Percentiles rank a stretch among this genome's conserved stretches.
phyloP scores from a whole-genome alignment of 768 basidiomycete species.

The Obba rivulosa region DNA sequence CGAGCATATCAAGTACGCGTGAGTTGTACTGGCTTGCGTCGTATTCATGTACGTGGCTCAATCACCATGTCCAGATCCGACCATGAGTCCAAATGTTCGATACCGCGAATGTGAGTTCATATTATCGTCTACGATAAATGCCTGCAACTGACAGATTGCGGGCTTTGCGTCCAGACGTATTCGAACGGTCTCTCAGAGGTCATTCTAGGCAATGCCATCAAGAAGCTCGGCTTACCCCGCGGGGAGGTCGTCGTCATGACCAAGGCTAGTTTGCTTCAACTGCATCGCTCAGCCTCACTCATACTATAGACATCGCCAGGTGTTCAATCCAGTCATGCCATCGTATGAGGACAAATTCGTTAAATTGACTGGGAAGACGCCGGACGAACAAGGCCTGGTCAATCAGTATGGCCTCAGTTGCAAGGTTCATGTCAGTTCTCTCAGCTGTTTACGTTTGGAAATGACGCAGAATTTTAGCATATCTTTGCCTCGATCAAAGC shows the following conservation, averaged over 20 bases:
- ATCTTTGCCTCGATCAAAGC: constrained; percentile 53
- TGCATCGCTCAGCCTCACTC: too few species aligned
- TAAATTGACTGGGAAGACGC: background rate
- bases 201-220: constrained; percentile 41
- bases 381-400: constrained; percentile 26
- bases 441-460: background rate
- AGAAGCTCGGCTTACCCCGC: constrained; percentile 36
- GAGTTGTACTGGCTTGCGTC: background rate
- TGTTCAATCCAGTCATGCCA: background rate
- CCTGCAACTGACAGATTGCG: background rate
- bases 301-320: background rate
- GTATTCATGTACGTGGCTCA: background rate
- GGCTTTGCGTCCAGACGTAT: constrained; percentile 22
- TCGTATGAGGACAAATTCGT: background rate
- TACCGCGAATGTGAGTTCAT: constrained; percentile 25
- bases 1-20: constrained; percentile 7
- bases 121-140: too few species aligned
- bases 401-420: constrained; percentile 33
- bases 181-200: constrained; percentile 33
- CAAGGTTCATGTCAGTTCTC: constrained; percentile 26
- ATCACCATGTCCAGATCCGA: constrained; percentile 20
- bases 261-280: constrained; percentile 23
- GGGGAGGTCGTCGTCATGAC: constrained; percentile 44
- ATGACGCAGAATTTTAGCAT: constrained; percentile 25
- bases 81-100: constrained; percentile 34